Evolutionary conservation across 2,329 filamentous ascomycete genomes (phyloP).

Genomic region (Beauveria varroae): DNA sequence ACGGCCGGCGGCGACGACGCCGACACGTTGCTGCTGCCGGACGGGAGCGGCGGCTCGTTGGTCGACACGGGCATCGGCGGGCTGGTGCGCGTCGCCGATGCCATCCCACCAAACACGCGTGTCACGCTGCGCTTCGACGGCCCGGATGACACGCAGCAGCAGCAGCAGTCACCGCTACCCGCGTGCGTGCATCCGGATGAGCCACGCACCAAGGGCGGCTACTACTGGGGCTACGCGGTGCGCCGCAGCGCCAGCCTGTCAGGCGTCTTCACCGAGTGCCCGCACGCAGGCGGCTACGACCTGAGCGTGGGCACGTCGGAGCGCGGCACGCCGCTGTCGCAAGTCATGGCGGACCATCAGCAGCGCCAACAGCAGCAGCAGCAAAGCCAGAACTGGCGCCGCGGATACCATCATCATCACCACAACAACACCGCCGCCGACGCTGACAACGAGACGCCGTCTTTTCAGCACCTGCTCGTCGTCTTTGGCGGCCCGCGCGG

Average conservation of each 20-base stretch:
- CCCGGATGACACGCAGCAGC: conserved; percentile 32
- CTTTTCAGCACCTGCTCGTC: conserved; percentile 65
- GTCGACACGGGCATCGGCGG: conserved; percentile 52
- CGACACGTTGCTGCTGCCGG: not conserved
- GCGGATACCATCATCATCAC: too few species aligned
- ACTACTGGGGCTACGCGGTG: conserved; percentile 79
- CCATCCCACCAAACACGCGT: conserved; percentile 62
- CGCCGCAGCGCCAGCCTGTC: conserved; percentile 60
- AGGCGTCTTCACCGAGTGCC: conserved; percentile 67
- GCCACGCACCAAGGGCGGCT: conserved; percentile 68
- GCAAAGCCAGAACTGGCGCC: not conserved
- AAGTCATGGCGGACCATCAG: conserved; percentile 33
- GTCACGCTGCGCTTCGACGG: conserved; percentile 63
- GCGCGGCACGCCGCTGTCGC: conserved; percentile 50
- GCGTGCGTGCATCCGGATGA: conserved; percentile 59
- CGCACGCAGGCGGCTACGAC: conserved; percentile 72
- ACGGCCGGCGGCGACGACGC: not conserved
- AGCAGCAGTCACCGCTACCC: conserved; percentile 16
- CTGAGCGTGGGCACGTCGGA: conserved; percentile 78
- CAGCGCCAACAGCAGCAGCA: conserved; percentile 21
- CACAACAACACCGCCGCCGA: too few species aligned
- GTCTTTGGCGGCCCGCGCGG: conserved; percentile 78
- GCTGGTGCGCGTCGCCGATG: conserved; percentile 47
- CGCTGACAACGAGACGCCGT: not conserved
- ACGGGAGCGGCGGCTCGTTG: conserved; percentile 34